Evolutionary conservation across 1,139 yeast species (phyloP).

Genomic region (Candida sojae): DNA sequence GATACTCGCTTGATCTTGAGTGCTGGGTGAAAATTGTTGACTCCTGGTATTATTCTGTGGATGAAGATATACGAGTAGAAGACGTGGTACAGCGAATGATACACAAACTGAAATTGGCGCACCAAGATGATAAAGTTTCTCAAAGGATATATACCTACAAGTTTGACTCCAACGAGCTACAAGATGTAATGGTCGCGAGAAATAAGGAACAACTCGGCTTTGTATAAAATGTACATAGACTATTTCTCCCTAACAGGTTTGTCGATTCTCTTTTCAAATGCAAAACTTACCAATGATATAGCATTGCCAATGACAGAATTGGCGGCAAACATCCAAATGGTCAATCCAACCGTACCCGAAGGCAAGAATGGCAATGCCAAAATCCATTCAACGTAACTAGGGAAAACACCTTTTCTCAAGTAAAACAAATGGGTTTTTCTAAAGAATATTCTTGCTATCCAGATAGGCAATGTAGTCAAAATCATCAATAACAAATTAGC

Average conservation of each 20-base stretch:
- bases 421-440: constrained; percentile 61
- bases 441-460: constrained; percentile 56
- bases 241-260: constrained; percentile 21
- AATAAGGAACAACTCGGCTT: constrained; percentile 8
- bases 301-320: constrained; percentile 33
- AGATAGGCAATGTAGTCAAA: constrained; percentile 44
- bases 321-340: constrained; percentile 49
- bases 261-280: constrained; percentile 24
- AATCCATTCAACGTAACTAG: constrained; percentile 55
- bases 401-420: constrained; percentile 61
- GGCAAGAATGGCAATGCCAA: constrained; percentile 64
- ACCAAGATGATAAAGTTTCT: constrained; percentile 21
- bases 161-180: constrained; percentile 22
- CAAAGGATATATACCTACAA: constrained; percentile 24
- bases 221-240: constrained; percentile 1
- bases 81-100: constrained; percentile 4
- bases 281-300: constrained; percentile 29
- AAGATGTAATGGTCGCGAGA: constrained; percentile 24
- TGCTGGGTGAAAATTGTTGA: constrained; percentile 52
- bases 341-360: constrained; percentile 54
- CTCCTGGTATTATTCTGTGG: constrained; percentile 43
- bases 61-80: constrained; percentile 5
- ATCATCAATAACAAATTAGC: constrained; percentile 29
- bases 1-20: constrained; percentile 38
- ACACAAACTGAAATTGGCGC: constrained; percentile 5